Base-by-base conservation (phyloP, 176 grass and related monocot species). In the Elaeis guineensis region DNA sequence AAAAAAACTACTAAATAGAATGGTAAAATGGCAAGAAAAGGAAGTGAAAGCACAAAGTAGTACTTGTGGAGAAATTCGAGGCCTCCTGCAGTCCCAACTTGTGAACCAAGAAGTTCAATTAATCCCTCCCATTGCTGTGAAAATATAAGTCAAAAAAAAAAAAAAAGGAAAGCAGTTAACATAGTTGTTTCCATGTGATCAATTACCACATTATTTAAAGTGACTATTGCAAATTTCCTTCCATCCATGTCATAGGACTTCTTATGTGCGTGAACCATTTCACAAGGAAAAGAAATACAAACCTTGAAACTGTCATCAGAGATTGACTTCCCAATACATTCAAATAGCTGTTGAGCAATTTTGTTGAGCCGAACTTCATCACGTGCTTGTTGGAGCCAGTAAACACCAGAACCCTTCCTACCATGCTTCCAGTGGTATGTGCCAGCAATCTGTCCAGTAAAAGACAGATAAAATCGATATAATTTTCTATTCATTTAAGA, bases 11-110 rank as follows among this genome's bases (percentile, higher is more conserved):
- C 35, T 44, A 11, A 11, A 44, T 12, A 1, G 35, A 12, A 44
- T 11, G 14, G 9, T 44, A 72, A 35, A 63, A 19, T 15, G 68
- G 28, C 19, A 70, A 15, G 18, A 1, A 44, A 16, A 62, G 8
- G 30, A 72, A 57, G 11, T 61, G 64, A 64, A 57, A 48, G 48
- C 8, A 61, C 52, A 71, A 80, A 28, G 5, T 67, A 50, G 55
- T 83, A 97, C 92, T 89, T 91, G 17, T 91, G 92, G 85, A 97
- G 84, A 76, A 97, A 97, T 57, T 91, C 87, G 52, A 97, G 84
- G 61, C 92, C 92, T 55, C 92, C 84, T 39, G 84, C 78, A 69
- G 75, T 80, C 64, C 87, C 84, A 59, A 97, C 77, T 68, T 91
- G 87, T 51, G 87, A 77, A 69, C 84, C 81, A 61, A 91, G 84